Evolutionary conservation across 305 asterid species (phyloP), one percentile per base, ranked within the genome.

Genomic region (Fraxinus baroniana): DNA sequence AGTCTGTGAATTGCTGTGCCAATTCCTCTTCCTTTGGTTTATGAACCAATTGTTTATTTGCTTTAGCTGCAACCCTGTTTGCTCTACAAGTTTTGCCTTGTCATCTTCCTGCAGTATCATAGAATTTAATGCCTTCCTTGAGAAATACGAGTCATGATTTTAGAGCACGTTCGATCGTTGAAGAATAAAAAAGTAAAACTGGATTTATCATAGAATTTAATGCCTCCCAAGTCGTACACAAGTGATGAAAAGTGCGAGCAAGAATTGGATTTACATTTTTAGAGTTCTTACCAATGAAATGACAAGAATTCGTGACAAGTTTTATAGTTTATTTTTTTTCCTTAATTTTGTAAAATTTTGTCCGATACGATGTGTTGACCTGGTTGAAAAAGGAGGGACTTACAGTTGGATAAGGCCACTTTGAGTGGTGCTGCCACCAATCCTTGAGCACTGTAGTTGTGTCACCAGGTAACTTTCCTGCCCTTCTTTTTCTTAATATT

Each of bases 361-460:
- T n/a, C n/a, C n/a, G n/a, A n/a, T 46, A 15, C 62, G 7, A 52
- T 3, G 60, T 46, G n/a, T 46, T 10, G n/a, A 46, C 5, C 5
- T 3, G 20, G 20, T 57, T 4, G 10, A 57, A 57, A 66, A 2
- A 9, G 5, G 2, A 9, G n/a, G 0, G 66, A 79, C 91, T 86
- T 74, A 93, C 98, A 83, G 98, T 95, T 60, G 98, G 98, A 86
- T 95, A 95, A 80, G 98, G 98, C 98, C 98, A 95, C 87, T 95
- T 95, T 0, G 98, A 87, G 82, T 95, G 98, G 49, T 94, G 92
- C 80, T 92, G 98, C 98, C 98, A 95, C 98, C 98, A 95, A 35
- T 89, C 89, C 88, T 95, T 95, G 18, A 95, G 88, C 79, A 95
- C 93, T 12, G 93, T 83, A 7, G 98, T 95, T 3, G 98, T 93